Conservation (phyloP, 2,329 filamentous ascomycete species). For the Ilyonectria mors-panacis region DNA sequence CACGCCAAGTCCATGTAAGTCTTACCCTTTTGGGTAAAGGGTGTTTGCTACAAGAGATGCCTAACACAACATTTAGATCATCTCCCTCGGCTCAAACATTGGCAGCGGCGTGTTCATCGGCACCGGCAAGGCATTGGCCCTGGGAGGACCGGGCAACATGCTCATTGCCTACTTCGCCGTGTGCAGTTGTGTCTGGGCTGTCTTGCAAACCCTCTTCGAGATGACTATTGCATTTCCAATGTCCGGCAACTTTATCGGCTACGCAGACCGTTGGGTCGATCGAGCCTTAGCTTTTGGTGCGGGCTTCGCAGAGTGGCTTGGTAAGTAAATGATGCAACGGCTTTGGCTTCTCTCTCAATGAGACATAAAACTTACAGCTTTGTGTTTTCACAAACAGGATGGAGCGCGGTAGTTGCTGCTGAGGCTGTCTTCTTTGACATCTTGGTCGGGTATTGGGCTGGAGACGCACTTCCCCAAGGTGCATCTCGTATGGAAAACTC, state of each 20-base stretch:
- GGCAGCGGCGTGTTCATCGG: slow-evolving; percentile 40
- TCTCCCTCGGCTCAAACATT: slow-evolving; percentile 38
- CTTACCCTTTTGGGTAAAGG: no score
- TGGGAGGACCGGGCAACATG: slow-evolving; percentile 38
- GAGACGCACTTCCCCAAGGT: not conserved
- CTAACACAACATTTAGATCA: slow-evolving; percentile 19
- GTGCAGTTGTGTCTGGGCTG: slow-evolving; percentile 37
- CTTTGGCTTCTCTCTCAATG: no score
- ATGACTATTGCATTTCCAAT: slow-evolving; percentile 40
- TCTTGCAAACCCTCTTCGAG: slow-evolving; percentile 36
- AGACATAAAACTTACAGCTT: no score
- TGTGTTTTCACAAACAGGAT: no score
- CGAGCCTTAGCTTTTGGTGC: slow-evolving; percentile 39
- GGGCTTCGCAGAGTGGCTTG: slow-evolving; percentile 42
- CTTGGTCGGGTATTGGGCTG: not conserved
- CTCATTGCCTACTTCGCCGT: slow-evolving; percentile 37
- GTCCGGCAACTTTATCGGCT: slow-evolving; percentile 41
- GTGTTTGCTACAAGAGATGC: not conserved
- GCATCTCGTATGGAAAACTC: no score
- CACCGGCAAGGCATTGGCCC: slow-evolving; percentile 36
- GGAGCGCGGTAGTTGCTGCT: no score
- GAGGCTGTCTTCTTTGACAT: not conserved
- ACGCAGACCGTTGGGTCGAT: slow-evolving; percentile 39
- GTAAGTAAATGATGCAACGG: slow-evolving; percentile 5
- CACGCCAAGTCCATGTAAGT: slow-evolving; percentile 14